Evolutionary conservation across 257 asterid genomes (phyloP).

Genomic region (Avicennia marina): DNA sequence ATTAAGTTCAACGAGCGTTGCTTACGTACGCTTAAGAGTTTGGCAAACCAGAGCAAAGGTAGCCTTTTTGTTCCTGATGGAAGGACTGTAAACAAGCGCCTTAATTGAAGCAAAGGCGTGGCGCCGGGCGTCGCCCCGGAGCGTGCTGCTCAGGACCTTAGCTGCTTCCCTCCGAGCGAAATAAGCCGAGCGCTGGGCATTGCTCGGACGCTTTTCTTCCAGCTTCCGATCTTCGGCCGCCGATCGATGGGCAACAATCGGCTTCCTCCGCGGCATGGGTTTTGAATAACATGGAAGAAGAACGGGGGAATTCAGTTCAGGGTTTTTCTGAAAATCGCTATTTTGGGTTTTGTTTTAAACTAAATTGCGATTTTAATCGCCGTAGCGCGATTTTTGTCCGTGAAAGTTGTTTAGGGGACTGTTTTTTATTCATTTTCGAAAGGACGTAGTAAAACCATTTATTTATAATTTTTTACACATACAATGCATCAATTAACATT

Average conservation of each 20-base stretch:
- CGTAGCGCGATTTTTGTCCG: neutral
- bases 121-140: constrained; percentile 86
- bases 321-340: constrained; percentile 20
- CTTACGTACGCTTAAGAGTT: constrained; percentile 77
- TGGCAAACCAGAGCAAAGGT: constrained; percentile 86
- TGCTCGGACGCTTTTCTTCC: constrained; percentile 36
- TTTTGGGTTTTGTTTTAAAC: neutral
- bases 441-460: no score
- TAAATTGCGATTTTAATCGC: neutral
- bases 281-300: constrained; percentile 7
- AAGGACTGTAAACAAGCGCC: constrained; percentile 78
- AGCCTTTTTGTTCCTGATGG: constrained; percentile 77
- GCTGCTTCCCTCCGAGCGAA: constrained; percentile 97
- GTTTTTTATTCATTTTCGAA: no score
- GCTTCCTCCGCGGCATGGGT: constrained; percentile 50
- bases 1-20: constrained; percentile 6
- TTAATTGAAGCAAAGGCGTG: constrained; percentile 82
- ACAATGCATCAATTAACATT: no score
- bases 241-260: constrained; percentile 15
- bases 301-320: constrained; percentile 15
- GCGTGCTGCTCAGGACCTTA: constrained; percentile 72
- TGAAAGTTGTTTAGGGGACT: no score
- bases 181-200: constrained; percentile 73
- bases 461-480: no score
- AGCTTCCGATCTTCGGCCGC: constrained; percentile 30